phyloP scores from a whole-genome alignment of 108 stramenopile species.

The Nitzschia sp. region DNA sequence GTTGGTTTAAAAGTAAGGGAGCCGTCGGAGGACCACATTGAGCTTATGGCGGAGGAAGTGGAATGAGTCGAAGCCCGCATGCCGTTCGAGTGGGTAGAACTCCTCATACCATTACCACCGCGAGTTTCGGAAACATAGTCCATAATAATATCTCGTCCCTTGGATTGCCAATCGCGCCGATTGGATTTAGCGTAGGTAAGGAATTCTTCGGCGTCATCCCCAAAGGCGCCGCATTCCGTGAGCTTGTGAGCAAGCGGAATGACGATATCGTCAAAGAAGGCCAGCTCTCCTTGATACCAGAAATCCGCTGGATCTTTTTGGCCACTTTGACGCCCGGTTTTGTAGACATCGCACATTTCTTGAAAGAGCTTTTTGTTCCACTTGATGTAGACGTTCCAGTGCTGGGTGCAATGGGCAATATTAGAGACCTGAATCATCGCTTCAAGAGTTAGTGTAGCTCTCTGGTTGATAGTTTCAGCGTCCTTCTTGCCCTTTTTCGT shows the following conservation, averaged over 20 bases:
- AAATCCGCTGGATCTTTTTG: slow-evolving; percentile 44
- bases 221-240: slow-evolving; percentile 58
- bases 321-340: slow-evolving; percentile 26
- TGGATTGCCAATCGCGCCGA: slow-evolving; percentile 48
- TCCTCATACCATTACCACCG: neutral
- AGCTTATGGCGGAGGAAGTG: neutral
- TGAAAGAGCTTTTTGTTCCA: slow-evolving; percentile 61
- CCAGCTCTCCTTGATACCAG: slow-evolving; percentile 66
- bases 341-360: slow-evolving; percentile 53
- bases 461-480: slow-evolving; percentile 15
- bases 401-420: slow-evolving; percentile 58
- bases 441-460: slow-evolving; percentile 47
- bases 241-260: slow-evolving; percentile 62
- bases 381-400: slow-evolving; percentile 53
- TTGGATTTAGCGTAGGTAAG: slow-evolving; percentile 47
- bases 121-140: slow-evolving; percentile 7
- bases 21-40: neutral
- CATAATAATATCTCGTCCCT: slow-evolving; percentile 43
- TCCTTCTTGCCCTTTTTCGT: neutral
- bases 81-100: too few relatives aligned
- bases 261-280: slow-evolving; percentile 57
- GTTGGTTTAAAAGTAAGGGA: neutral
- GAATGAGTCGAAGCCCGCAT: neutral
- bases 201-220: slow-evolving; percentile 46
- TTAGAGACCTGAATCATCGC: slow-evolving; percentile 57